Conservation (phyloP, 192 early-diverging fungal genomes). For the Umbelopsis vinacea region DNA sequence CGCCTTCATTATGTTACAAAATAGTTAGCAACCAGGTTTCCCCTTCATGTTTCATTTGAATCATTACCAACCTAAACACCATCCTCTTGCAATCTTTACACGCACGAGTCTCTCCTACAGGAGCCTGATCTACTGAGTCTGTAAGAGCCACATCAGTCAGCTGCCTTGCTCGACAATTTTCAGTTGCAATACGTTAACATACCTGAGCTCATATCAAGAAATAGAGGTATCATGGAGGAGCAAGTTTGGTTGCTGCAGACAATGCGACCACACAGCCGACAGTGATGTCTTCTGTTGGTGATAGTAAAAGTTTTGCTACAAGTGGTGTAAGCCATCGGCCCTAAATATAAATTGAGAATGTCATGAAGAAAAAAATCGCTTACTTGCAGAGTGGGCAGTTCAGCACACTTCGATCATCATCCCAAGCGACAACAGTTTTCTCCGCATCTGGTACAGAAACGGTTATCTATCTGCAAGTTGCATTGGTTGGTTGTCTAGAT, state of each 20-base stretch:
- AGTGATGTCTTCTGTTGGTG: slow-evolving; percentile 71
- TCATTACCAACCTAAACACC: slow-evolving; percentile 51
- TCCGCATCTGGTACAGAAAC: slow-evolving; percentile 24
- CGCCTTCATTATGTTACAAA: slow-evolving; percentile 28
- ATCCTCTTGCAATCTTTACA: slow-evolving; percentile 63
- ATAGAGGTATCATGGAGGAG: slow-evolving; percentile 50
- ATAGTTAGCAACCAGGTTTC: neutral
- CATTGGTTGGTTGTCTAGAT: neutral
- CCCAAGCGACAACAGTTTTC: slow-evolving; percentile 43
- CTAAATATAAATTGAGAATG: too few species aligned
- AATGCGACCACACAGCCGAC: slow-evolving; percentile 71
- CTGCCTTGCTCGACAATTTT: neutral
- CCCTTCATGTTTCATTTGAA: neutral
- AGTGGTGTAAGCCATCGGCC: neutral
- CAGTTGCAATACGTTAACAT: slow-evolving; percentile 10
- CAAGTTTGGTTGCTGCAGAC: slow-evolving; percentile 59
- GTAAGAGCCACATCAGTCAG: neutral
- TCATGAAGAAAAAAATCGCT: slow-evolving; percentile 4
- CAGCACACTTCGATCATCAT: slow-evolving; percentile 47
- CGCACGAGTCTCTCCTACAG: slow-evolving; percentile 57
- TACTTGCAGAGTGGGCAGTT: slow-evolving; percentile 51
- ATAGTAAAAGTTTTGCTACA: slow-evolving; percentile 34
- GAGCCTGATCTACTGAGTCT: slow-evolving; percentile 43
- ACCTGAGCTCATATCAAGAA: slow-evolving; percentile 48
- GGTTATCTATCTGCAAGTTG: neutral